Evolutionary conservation across 2,329 filamentous ascomycete species (phyloP), one percentile per base, ranked within the genome.

Genomic region (Talaromyces verruculosus): DNA sequence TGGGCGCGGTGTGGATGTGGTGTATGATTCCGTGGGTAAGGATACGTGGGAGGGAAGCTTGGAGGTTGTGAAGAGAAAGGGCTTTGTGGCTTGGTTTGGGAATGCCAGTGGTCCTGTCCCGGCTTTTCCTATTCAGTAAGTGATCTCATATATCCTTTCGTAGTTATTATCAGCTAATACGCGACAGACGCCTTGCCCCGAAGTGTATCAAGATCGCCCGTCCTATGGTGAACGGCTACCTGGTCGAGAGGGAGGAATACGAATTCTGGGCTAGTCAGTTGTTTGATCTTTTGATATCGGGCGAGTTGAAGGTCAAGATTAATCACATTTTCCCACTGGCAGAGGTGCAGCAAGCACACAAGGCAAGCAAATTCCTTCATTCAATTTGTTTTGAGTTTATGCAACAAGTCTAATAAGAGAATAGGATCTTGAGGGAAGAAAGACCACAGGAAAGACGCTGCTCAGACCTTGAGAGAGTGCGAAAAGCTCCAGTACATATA

Each of bases 21-120:
- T 96, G 33, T 96, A 92, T 75, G 93, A 97, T 75, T 91, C 91
- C 5, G 91, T 97, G 2, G 93, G 93, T 13, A 92, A 92, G 80
- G 84, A 85, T 59, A 97, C 93, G 0, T 96, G 95, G 79, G 91
- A 97, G 71, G 83, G 86, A 22, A 90, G 89, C 72, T 76, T 97
- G 69, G 87, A 93, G 69, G 85, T 88, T 71, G 84, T 94, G 63
- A 90, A 89, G 70, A 78, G 88, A 69, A 96, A 96, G 81, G 93
- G 92, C 5, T 89, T 84, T 1, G 79, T 96, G 72, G 84, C 92
- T 30, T 89, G 87, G 59, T 96, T 93, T 79, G 92, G 92, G 2
- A 96, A 96, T 78, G 90, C 91, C 7, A 86, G 88, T 78, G 93
- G 93, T 5, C 85, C 90, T 3, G 90, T 95, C 1, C 88, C 88